A percentile compares a stretch with the other conserved stretches of the same genome.
Conservation (phyloP, 306 rosid genomes). For the Herpetospermum pedunculosum region DNA sequence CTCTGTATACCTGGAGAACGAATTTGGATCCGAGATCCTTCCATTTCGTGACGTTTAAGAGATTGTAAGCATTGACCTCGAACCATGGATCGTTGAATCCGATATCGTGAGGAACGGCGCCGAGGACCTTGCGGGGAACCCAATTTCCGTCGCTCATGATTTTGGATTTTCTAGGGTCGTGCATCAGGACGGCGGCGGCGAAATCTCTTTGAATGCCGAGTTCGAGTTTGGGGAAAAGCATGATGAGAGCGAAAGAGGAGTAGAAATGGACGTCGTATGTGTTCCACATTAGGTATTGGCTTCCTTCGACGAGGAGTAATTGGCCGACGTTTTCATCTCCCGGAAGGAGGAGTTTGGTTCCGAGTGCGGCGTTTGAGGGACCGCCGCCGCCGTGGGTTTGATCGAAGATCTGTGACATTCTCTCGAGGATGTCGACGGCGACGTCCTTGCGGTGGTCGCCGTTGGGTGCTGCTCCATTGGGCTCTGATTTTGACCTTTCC, state of each 20-base stretch:
- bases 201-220: conserved; percentile 90
- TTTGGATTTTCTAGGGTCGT: conserved; percentile 65
- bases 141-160: conserved; percentile 46
- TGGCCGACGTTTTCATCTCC: conserved; percentile 93
- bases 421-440: conserved; percentile 60
- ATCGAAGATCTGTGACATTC: conserved; percentile 49
- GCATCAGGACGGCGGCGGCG: conserved; percentile 96
- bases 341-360: conserved; percentile 60
- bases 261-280: conserved; percentile 88
- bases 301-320: conserved; percentile 79
- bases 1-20: conserved; percentile 91
- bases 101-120: conserved; percentile 95
- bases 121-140: conserved; percentile 72
- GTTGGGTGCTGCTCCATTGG: conserved; percentile 17
- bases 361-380: conserved; percentile 60
- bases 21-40: conserved; percentile 92
- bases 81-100: conserved; percentile 86
- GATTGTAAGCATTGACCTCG: conserved; percentile 76
- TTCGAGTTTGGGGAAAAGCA: conserved; percentile 83
- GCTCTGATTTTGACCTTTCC: conserved; percentile 32
- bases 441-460: conserved; percentile 33
- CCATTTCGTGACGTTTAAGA: conserved; percentile 76
- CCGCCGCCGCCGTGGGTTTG: conserved; percentile 29
- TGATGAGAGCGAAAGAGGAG: conserved; percentile 69
- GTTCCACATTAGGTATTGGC: conserved; percentile 90